These are phyloP conservation scores for Trypethelium eluteriae DNA, from an alignment of 495 filamentous ascomycete species.

Conservation along the genomic window DNA sequence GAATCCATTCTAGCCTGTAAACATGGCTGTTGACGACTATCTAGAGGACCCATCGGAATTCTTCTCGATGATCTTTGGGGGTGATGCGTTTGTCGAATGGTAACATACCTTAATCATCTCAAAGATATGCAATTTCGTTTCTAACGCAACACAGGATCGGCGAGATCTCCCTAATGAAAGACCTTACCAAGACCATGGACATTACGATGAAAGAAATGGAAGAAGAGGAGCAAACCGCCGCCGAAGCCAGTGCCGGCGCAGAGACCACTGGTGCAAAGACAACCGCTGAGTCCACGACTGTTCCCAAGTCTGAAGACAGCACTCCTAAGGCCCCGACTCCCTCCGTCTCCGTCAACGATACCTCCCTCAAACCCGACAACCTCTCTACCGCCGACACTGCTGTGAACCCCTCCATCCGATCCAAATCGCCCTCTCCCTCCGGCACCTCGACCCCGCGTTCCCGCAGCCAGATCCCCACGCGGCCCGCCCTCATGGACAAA, in stretches of 20 bases:
- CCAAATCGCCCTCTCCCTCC: slow-evolving; percentile 33
- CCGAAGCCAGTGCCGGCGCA: slow-evolving; percentile 22
- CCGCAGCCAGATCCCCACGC: slow-evolving; percentile 53
- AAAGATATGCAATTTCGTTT: neutral
- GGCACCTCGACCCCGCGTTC: slow-evolving; percentile 61
- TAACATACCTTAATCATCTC: slow-evolving; percentile 15
- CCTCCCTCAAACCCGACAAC: slow-evolving; percentile 13
- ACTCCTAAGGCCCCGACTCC: slow-evolving; percentile 18
- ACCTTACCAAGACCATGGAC: slow-evolving; percentile 41
- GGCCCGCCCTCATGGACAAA: slow-evolving; percentile 80
- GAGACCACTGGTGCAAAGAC: slow-evolving; percentile 43
- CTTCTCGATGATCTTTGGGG: slow-evolving; percentile 97
- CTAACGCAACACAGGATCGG: slow-evolving; percentile 34
- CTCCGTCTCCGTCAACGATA: slow-evolving; percentile 21
- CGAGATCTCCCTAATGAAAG: slow-evolving; percentile 42
- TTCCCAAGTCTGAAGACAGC: slow-evolving; percentile 1
- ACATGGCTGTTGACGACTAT: slow-evolving; percentile 25
- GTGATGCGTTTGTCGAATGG: slow-evolving; percentile 77
- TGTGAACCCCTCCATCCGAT: slow-evolving; percentile 5
- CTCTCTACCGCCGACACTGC: slow-evolving; percentile 2
- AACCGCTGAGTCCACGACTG: slow-evolving; percentile 33
- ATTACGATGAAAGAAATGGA: slow-evolving; percentile 37
- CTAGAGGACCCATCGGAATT: slow-evolving; percentile 91
- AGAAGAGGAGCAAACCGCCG: slow-evolving; percentile 30
- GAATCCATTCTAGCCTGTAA: neutral